Percentiles rank a stretch among this genome's conserved stretches.
phyloP scores from a whole-genome alignment of 192 early-diverging fungal genomes.

The Pecoramyces ruminantium region DNA sequence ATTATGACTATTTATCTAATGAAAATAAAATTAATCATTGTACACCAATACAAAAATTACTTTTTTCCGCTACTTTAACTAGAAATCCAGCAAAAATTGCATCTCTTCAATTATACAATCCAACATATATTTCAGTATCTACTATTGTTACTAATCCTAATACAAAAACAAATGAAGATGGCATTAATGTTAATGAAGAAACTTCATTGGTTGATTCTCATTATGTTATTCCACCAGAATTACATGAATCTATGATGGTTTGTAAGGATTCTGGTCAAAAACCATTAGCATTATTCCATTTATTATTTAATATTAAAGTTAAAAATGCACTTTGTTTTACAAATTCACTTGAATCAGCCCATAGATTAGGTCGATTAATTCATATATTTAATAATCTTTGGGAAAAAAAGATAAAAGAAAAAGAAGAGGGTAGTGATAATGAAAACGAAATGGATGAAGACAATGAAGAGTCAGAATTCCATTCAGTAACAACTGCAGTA shows the following conservation, averaged over 20 bases:
- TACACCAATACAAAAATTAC: conserved; percentile 64
- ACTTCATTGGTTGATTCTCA: conserved; percentile 8
- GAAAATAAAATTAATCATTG: conserved; percentile 8
- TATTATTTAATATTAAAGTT: conserved; percentile 47
- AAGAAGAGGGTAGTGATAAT: background rate
- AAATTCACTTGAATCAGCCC: conserved; percentile 77
- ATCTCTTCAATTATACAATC: conserved; percentile 56
- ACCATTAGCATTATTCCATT: conserved; percentile 67
- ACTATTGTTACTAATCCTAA: background rate
- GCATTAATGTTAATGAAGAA: conserved; percentile 15
- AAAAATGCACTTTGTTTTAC: conserved; percentile 60
- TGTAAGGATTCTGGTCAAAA: conserved; percentile 46
- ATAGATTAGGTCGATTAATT: conserved; percentile 56
- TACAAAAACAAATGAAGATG: conserved; percentile 10
- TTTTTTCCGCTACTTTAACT: conserved; percentile 92
- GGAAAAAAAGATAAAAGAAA: background rate
- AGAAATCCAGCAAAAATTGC: conserved; percentile 85
- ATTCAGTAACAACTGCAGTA: background rate
- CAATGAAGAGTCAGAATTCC: background rate
- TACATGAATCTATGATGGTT: conserved; percentile 54
- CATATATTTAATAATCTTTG: conserved; percentile 30
- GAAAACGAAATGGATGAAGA: too few species aligned
- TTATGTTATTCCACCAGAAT: conserved; percentile 22
- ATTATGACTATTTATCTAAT: background rate
- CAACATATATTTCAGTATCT: conserved; percentile 69